These are phyloP conservation scores for Oryza rufipogon DNA, from an alignment of 176 grass and related monocot species.

Conservation along the genomic window DNA sequence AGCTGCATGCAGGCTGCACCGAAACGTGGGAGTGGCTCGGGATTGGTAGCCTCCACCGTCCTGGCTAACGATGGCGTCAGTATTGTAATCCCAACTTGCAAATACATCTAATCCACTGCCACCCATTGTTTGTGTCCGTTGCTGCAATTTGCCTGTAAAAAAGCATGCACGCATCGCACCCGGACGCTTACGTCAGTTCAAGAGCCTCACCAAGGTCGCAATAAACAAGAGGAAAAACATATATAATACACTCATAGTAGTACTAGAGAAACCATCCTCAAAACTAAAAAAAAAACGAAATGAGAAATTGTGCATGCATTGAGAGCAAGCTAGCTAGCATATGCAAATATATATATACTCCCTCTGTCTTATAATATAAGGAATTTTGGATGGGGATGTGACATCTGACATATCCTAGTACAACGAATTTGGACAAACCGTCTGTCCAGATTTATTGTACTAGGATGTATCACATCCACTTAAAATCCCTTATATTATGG, in stretches of 20 bases:
- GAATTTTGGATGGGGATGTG: too few relatives aligned
- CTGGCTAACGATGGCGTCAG: slow-evolving; percentile 31
- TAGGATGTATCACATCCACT: too few relatives aligned
- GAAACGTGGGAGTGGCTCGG: slow-evolving; percentile 42
- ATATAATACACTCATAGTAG: background rate
- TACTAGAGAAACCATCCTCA: slow-evolving; percentile 9
- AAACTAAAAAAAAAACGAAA: background rate
- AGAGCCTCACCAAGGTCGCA: slow-evolving; percentile 1
- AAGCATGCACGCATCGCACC: slow-evolving; percentile 32
- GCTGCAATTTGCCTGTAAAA: slow-evolving; percentile 45
- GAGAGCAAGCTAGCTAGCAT: background rate
- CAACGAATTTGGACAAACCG: too few relatives aligned
- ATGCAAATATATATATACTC: too few relatives aligned
- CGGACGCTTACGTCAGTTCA: background rate
- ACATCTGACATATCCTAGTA: too few relatives aligned
- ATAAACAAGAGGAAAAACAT: background rate
- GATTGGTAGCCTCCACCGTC: slow-evolving; percentile 51
- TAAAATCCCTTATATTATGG: too few relatives aligned
- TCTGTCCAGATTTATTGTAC: too few relatives aligned
- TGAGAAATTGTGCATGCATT: background rate
- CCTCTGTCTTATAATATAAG: too few relatives aligned
- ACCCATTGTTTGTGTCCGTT: slow-evolving; percentile 31
- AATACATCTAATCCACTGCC: slow-evolving; percentile 42
- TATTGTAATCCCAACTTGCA: slow-evolving; percentile 47
- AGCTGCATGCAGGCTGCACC: background rate